These are phyloP conservation scores for Tritrichomonas musculus DNA, from an alignment of 208 protist genomes.

Conservation along the genomic window DNA sequence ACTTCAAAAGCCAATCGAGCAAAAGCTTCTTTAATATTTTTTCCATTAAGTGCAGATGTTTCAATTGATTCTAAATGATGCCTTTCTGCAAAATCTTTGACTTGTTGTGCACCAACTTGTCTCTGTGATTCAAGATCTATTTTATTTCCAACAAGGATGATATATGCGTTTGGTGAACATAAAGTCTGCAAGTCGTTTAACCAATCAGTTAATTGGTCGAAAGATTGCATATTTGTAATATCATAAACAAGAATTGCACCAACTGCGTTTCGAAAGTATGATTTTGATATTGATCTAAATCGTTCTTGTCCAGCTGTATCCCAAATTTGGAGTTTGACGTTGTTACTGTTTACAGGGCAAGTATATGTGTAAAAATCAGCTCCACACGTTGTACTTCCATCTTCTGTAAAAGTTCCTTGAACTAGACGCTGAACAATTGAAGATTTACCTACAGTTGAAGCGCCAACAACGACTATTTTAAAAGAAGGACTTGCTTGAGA, in stretches of 20 bases:
- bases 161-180: not conserved
- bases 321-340: not conserved
- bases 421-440: not conserved
- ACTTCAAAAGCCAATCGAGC: not conserved
- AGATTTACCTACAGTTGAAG: not conserved
- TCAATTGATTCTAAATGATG: not conserved
- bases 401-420: not conserved
- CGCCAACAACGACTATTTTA: not conserved
- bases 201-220: not conserved
- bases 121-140: not conserved
- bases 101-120: not conserved
- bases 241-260: not conserved
- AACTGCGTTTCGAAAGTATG: not conserved
- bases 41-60: not conserved
- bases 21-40: conserved; percentile 1
- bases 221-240: not conserved
- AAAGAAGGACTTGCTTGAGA: too few species aligned
- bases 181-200: not conserved
- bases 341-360: not conserved
- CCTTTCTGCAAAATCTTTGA: not conserved
- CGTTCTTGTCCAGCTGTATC: not conserved
- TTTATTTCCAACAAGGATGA: conserved; percentile 14
- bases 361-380: not conserved
- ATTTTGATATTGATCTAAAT: not conserved
- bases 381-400: not conserved